These are phyloP conservation scores for Pterula multifida DNA, from an alignment of 1,284 basidiomycete species.

Conservation along the genomic window DNA sequence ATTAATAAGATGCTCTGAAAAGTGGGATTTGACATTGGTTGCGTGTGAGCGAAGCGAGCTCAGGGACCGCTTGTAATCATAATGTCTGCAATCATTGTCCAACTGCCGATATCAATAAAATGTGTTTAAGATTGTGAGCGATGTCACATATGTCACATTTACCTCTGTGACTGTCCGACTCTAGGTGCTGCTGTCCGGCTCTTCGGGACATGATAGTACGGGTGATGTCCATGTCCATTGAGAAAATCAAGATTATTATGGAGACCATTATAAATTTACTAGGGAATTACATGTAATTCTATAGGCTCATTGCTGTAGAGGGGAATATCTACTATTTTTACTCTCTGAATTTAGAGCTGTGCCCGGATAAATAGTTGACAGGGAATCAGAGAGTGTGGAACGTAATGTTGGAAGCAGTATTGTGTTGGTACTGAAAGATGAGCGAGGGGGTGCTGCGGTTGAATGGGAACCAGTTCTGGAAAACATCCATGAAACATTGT, in stretches of 20 bases:
- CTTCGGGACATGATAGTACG: background rate
- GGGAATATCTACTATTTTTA: background rate
- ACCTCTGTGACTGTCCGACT: no score
- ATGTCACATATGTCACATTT: no score
- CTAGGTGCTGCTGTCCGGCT: no score
- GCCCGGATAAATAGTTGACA: background rate
- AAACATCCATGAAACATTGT: slow-evolving; percentile 9
- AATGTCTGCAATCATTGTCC: no score
- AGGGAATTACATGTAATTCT: no score
- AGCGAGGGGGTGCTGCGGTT: background rate
- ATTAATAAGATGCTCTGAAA: no score
- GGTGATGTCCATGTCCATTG: background rate
- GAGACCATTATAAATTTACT: background rate
- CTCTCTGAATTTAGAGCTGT: background rate
- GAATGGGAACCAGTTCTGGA: background rate
- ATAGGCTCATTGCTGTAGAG: no score
- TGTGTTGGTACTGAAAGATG: background rate
- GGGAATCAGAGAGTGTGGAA: background rate
- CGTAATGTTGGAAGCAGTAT: background rate
- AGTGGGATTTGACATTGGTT: no score
- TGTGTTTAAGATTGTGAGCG: no score
- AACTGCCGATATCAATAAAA: no score
- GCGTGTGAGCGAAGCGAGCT: no score
- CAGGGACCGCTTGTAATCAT: no score
- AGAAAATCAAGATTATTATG: background rate